Evolutionary conservation across 1,284 basidiomycete species (phyloP).

Genomic region (Grifola frondosa): DNA sequence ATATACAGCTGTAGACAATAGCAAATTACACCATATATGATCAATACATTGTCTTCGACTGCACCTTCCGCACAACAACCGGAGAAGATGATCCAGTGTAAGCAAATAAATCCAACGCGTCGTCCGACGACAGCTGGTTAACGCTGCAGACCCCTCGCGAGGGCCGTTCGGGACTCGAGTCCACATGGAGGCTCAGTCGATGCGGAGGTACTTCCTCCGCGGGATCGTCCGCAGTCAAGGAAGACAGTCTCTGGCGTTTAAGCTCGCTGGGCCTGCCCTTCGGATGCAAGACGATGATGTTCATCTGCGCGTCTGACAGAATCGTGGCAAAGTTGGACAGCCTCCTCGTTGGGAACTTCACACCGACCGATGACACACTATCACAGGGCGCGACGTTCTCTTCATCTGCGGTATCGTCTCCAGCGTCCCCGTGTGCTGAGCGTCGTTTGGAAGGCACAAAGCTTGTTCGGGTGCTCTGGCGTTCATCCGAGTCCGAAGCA

Average conservation of each 20-base stretch:
- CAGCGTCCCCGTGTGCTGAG: too few species aligned
- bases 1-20: too few species aligned
- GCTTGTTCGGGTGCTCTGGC: too few species aligned
- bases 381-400: conserved; percentile 2
- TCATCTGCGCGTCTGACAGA: conserved; percentile 44
- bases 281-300: conserved; percentile 39
- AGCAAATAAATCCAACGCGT: conserved; percentile 51
- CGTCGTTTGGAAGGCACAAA: too few species aligned
- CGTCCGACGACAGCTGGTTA: conserved; percentile 42
- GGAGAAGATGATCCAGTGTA: conserved; percentile 28
- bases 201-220: too few species aligned
- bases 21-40: too few species aligned
- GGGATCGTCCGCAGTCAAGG: too few species aligned
- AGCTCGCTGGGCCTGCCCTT: conserved; percentile 7
- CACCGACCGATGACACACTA: background rate
- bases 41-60: too few species aligned
- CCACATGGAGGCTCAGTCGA: conserved; percentile 2
- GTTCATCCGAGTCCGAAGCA: too few species aligned
- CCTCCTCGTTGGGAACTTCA: conserved; percentile 1
- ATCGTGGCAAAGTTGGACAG: conserved; percentile 40
- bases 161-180: background rate
- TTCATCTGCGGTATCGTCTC: conserved; percentile 8
- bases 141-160: background rate
- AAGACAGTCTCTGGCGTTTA: background rate
- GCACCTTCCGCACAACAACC: background rate